Evolutionary conservation across 1,284 basidiomycete genomes (phyloP), one percentile per base, ranked within the genome.

Genomic region (Sanguinoderma infundibulare): DNA sequence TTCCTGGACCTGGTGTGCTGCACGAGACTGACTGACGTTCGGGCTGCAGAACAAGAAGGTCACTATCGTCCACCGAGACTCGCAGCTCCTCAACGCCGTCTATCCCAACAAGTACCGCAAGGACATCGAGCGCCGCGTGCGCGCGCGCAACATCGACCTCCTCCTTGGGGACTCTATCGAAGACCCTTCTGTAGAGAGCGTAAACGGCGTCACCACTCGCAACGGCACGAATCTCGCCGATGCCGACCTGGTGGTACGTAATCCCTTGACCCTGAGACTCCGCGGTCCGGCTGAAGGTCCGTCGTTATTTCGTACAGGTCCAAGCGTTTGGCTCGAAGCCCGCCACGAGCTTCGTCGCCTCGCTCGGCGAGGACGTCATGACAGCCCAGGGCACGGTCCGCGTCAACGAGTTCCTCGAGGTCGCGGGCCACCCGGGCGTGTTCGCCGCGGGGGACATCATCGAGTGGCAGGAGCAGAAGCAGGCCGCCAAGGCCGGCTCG

Each of bases 361-460:
- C 79, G 7, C 78, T 89, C 14, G 79, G 78, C 5, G 65, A 74
- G 0, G 75, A 76, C 47, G 73, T 76, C 0, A 74, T 88, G 22
- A 78, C 78, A 2, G 57, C 72, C 1, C 66, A 67, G 28, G 81
- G 83, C 30, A 75, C 70, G 56, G 78, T 89, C 49, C 81, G 80
- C 60, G 79, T 89, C 8, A 72, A 75, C 32, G 76, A 82, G 8
- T 85, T 83, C 3, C 75, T 89, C 20, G 84, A 87, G 67, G 67
- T 88, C 5, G 65, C 67, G 17, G 72, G 72, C 0, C 74, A 85
- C 69, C 72, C 81, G 0, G 77, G 77, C 51, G 81, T 89, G 24
- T 88, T 87, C 67, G 87, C 86, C 0, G 76, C 74, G 4, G 87
- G 87, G 9, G 87, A 89, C 69, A 78, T 84, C 53, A 81, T 85